Evolutionary conservation across 257 asterid genomes (phyloP).

Genomic region (Nyctanthes arbortristis): DNA sequence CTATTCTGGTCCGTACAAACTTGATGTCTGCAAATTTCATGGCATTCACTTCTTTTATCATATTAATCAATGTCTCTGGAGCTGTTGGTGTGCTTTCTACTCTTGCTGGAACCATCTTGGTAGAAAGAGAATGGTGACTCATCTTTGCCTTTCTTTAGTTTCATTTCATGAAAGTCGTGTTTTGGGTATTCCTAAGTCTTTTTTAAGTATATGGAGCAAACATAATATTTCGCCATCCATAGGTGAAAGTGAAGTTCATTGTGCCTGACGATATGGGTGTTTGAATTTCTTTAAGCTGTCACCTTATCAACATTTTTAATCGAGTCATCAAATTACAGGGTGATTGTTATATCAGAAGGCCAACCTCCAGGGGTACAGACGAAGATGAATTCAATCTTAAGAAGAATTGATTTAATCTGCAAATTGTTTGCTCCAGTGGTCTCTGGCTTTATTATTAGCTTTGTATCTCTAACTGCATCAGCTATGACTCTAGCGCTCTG

Average conservation of each 20-base stretch:
- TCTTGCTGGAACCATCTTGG: slow-evolving; percentile 86
- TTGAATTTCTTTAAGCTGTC: not conserved
- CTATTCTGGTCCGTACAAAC: slow-evolving; percentile 48
- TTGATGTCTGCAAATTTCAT: slow-evolving; percentile 37
- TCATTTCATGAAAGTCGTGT: not conserved
- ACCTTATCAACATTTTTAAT: not conserved
- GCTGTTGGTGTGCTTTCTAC: slow-evolving; percentile 82
- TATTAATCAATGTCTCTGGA: slow-evolving; percentile 67
- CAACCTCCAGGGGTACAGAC: slow-evolving; percentile 55
- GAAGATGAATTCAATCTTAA: slow-evolving; percentile 73
- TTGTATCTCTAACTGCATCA: slow-evolving; percentile 72
- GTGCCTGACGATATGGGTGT: not conserved
- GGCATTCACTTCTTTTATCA: slow-evolving; percentile 48
- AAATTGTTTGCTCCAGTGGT: slow-evolving; percentile 78
- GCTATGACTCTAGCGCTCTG: slow-evolving; percentile 69
- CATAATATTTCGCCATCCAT: not conserved
- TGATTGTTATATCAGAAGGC: slow-evolving; percentile 86
- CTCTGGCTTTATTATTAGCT: slow-evolving; percentile 80
- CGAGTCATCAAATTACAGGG: slow-evolving; percentile 50
- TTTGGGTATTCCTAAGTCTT: too few relatives aligned
- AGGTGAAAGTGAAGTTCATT: not conserved
- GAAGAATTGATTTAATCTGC: slow-evolving; percentile 81
- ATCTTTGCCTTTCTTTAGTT: not conserved
- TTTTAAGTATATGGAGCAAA: too few relatives aligned
- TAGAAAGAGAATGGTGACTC: slow-evolving; percentile 90